phyloP scores from a whole-genome alignment of 2,329 filamentous ascomycete genomes.

The Hypoxylon sp. region DNA sequence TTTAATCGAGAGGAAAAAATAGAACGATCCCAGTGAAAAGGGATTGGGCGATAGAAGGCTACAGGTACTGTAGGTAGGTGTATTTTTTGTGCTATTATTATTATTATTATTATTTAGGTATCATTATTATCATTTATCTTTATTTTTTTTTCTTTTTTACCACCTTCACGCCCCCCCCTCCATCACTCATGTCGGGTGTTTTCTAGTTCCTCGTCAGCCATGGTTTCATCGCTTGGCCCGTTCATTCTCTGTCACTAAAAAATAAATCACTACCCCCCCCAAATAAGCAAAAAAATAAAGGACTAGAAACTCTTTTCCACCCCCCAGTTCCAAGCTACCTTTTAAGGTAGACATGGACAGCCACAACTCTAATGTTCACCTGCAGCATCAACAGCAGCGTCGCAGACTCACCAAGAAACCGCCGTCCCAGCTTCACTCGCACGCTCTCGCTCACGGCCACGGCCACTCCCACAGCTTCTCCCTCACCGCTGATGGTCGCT shows the following conservation, averaged over 20 bases:
- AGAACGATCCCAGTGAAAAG: neutral
- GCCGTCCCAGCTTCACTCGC: slow-evolving; percentile 54
- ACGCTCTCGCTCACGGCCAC: neutral
- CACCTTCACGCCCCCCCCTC: slow-evolving; percentile 3
- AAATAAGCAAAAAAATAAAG: slow-evolving; percentile 21
- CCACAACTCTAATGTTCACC: slow-evolving; percentile 27
- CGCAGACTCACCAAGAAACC: slow-evolving; percentile 68
- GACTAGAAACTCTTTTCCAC: slow-evolving; percentile 23
- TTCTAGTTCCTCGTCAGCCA: slow-evolving; percentile 32
- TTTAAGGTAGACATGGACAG: slow-evolving; percentile 36
- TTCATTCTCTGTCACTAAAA: slow-evolving; percentile 32
- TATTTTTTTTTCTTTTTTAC: neutral
- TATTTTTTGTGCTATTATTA: too few species aligned
- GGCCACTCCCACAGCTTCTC: slow-evolving; percentile 57
- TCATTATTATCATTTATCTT: neutral
- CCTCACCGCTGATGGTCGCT: slow-evolving; percentile 58
- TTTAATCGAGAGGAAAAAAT: neutral
- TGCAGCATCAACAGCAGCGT: slow-evolving; percentile 46
- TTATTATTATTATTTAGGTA: too few species aligned
- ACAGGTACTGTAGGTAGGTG: too few species aligned
- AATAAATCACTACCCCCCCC: slow-evolving; percentile 16
- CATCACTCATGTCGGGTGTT: slow-evolving; percentile 27
- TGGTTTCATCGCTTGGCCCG: slow-evolving; percentile 35
- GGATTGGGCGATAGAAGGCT: neutral
- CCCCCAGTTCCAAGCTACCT: slow-evolving; percentile 15